phyloP scores from a whole-genome alignment of 148 eudicot genomes.

The Rhododendron griersonianum region DNA sequence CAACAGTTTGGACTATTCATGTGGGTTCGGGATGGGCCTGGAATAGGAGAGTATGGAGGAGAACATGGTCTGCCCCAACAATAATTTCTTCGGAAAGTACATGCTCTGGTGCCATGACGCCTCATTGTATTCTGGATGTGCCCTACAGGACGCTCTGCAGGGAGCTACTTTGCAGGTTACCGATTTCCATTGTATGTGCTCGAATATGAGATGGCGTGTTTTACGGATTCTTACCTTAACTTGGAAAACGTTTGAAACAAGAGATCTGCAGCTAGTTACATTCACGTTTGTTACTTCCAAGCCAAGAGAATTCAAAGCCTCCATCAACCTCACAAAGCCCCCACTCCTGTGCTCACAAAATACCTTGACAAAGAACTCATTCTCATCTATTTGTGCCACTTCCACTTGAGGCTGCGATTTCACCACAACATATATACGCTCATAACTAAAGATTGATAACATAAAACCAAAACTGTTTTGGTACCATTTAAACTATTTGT shows the following conservation, averaged over 20 bases:
- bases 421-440: not conserved
- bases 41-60: no score
- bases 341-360: constrained; percentile 84
- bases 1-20: no score
- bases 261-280: constrained; percentile 66
- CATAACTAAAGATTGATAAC: not conserved
- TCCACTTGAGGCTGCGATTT: constrained; percentile 83
- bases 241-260: constrained; percentile 73
- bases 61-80: not conserved
- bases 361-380: constrained; percentile 86
- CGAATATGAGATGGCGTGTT: not conserved
- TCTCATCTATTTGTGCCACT: constrained; percentile 69
- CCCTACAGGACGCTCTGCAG: no score
- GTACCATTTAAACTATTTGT: not conserved
- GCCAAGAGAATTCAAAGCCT: constrained; percentile 65
- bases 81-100: not conserved
- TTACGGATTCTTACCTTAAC: constrained; percentile 53
- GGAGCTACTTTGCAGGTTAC: no score
- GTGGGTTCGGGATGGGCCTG: no score
- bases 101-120: not conserved
- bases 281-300: constrained; percentile 75
- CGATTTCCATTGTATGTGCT: no score
- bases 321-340: constrained; percentile 81
- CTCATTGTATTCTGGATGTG: not conserved
- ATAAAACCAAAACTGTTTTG: not conserved